Evolutionary conservation across 2,329 filamentous ascomycete species (phyloP), one percentile per base, ranked within the genome.

Genomic region (Paraconiothyrium brasiliense): DNA sequence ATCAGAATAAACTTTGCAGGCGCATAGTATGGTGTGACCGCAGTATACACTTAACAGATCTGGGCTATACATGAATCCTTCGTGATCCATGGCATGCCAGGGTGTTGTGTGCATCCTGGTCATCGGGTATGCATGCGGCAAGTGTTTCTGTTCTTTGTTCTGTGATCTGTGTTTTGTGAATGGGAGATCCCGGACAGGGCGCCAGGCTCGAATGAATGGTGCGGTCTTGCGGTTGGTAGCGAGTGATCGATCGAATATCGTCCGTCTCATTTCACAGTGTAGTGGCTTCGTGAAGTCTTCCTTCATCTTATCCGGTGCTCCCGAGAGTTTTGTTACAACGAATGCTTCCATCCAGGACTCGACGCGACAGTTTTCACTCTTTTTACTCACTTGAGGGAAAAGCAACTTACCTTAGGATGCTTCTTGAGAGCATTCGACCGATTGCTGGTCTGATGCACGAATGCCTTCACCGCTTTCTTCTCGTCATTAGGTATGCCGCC

Each of bases 391-490:
- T 65, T 57, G 65, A 22, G 61, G 61, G 58, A 64, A 54, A 62
- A 43, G 50, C 34, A 11, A 81, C 85, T 76, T 77, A 93, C 92
- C 87, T 94, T 94, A 4, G 94, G 94, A 73, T 90, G 90, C 41
- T 88, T 94, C 84, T 96, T 97, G 54, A 97, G 83, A 14, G 93
- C 92, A 63, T 87, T 90, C 61, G 89, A 87, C 66, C 86, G 81
- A 71, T 97, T 97, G 50, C 55, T 67, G 30, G 67, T 32, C 67
- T 85, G 82, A 47, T 72, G 71, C 16, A 82, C 84, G 24, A 97
- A 97, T 0, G 90, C 90, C 66, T 87, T 84, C 5, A 95, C 78
- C 20, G 85, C 89, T 52, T 86, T 86, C 63, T 86, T 84, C 61
- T 88, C 84, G 58, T 87, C 83, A 54, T 84, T 81, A 58, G 82